Evolutionary conservation across 495 filamentous ascomycete species (phyloP), one percentile per base, ranked within the genome.

Genomic region (Hapsidospora chrysogenum): DNA sequence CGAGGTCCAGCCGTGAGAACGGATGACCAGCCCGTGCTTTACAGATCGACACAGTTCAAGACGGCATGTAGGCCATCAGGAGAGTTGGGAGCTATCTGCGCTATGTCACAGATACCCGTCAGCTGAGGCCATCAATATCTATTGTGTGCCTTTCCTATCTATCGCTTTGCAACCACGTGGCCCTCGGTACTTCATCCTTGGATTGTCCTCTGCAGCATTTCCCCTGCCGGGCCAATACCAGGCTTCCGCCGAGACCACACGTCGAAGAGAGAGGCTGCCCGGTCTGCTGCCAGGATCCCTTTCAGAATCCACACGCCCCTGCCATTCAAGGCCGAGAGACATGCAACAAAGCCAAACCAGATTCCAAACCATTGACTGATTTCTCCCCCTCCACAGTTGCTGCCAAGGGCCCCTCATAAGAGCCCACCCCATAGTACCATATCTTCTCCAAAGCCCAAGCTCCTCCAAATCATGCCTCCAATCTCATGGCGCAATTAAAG

Each of bases 1-100:
- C 33, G 54, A 60, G 43, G 49, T 53, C 17, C n/a, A 14, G 11
- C 29, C 29, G n/a, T n/a, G n/a, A n/a, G n/a, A n/a, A n/a, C n/a
- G n/a, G n/a, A n/a, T n/a, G n/a, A n/a, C n/a, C n/a, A n/a, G n/a
- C n/a, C n/a, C n/a, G n/a, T n/a, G n/a, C n/a, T n/a, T n/a, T n/a
- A n/a, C n/a, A n/a, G n/a, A n/a, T n/a, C n/a, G n/a, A n/a, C n/a
- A n/a, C n/a, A n/a, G n/a, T n/a, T n/a, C n/a, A n/a, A n/a, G n/a
- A n/a, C n/a, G n/a, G n/a, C n/a, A n/a, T n/a, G n/a, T n/a, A n/a
- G n/a, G n/a, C n/a, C n/a, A n/a, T n/a, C n/a, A n/a, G n/a, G n/a
- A n/a, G n/a, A n/a, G n/a, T n/a, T n/a, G n/a, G n/a, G n/a, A n/a
- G n/a, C n/a, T n/a, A n/a, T n/a, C n/a, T n/a, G n/a, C n/a, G n/a